Conservation (phyloP, 441 rosid species). For the Melastoma candidum region DNA sequence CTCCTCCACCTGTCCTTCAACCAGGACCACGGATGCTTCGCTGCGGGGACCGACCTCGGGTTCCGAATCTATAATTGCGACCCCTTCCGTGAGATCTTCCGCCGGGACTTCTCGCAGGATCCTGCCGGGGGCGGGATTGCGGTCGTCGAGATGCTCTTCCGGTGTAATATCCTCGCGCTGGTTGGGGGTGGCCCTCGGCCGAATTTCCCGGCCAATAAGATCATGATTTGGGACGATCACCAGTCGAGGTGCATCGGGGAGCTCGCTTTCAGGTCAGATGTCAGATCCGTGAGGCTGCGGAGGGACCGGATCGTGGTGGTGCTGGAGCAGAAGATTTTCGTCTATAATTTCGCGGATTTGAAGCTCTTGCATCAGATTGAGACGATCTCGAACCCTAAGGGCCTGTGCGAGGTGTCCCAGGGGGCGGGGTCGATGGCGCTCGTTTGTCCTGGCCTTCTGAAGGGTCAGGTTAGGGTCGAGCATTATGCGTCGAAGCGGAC, state of each 20-base stretch:
- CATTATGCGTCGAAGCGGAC: conserved; percentile 27
- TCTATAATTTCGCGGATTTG: conserved; percentile 31
- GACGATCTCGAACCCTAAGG: conserved; percentile 34
- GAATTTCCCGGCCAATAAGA: conserved; percentile 17
- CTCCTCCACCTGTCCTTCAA: conserved; percentile 37
- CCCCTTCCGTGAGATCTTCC: conserved; percentile 27
- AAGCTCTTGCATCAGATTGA: conserved; percentile 33
- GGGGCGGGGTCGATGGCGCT: conserved; percentile 26
- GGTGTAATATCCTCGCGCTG: conserved; percentile 25
- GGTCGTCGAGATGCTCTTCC: conserved; percentile 34
- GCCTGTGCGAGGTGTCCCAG: conserved; percentile 39
- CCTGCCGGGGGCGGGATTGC: conserved; percentile 22
- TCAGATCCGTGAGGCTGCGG: conserved; percentile 31
- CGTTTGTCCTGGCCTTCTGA: conserved; percentile 33
- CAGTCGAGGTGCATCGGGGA: conserved; percentile 28
- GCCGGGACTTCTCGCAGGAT: conserved; percentile 19
- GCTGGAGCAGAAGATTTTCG: conserved; percentile 26
- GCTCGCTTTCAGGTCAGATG: conserved; percentile 37
- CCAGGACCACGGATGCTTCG: conserved; percentile 42
- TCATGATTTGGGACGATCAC: conserved; percentile 37
- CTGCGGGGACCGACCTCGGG: conserved; percentile 32
- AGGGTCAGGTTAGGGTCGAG: conserved; percentile 45
- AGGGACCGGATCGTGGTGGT: conserved; percentile 32
- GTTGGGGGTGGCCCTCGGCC: conserved; percentile 33
- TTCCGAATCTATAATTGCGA: conserved; percentile 34